Conservation (phyloP, 1,284 basidiomycete species). For the Marasmius tenuissimus region DNA sequence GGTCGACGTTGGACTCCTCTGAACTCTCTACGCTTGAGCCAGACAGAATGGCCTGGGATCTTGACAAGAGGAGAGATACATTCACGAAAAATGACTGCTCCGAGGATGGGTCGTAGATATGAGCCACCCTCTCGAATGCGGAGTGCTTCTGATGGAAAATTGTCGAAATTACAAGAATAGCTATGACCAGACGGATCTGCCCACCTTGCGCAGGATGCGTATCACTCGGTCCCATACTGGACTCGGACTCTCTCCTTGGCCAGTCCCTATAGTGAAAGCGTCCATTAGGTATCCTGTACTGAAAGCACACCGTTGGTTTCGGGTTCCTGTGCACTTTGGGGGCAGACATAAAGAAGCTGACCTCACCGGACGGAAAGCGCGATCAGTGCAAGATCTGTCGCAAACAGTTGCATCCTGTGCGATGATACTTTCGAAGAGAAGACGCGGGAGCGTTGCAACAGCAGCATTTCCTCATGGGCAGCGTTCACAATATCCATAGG, state of each 20-base stretch:
- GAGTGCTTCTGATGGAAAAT: constrained; percentile 15
- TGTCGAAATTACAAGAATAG: not conserved
- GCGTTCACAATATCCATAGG: not conserved
- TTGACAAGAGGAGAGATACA: constrained; percentile 19
- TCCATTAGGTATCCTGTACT: constrained; percentile 45
- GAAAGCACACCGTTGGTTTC: not conserved
- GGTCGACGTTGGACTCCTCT: not conserved
- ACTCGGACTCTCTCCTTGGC: constrained; percentile 21
- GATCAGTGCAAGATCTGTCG: constrained; percentile 22
- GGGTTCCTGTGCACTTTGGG: not conserved
- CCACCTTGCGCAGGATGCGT: constrained; percentile 29
- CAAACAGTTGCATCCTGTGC: constrained; percentile 13
- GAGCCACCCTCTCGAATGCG: constrained; percentile 34
- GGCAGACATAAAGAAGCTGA: not conserved
- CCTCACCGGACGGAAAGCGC: constrained; percentile 17
- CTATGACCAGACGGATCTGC: not conserved
- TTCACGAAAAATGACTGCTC: constrained; percentile 50
- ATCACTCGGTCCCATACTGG: constrained; percentile 21
- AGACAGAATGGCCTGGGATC: not conserved
- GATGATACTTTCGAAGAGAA: constrained; percentile 5
- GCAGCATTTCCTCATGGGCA: constrained; percentile 1
- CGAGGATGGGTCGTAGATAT: constrained; percentile 39
- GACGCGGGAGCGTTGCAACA: not conserved
- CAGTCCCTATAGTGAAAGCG: constrained; percentile 26
- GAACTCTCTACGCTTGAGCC: not conserved